Evolutionary conservation across 2,329 filamentous ascomycete genomes (phyloP), one percentile per base, ranked within the genome.

Genomic region (Fusarium bactridioides): DNA sequence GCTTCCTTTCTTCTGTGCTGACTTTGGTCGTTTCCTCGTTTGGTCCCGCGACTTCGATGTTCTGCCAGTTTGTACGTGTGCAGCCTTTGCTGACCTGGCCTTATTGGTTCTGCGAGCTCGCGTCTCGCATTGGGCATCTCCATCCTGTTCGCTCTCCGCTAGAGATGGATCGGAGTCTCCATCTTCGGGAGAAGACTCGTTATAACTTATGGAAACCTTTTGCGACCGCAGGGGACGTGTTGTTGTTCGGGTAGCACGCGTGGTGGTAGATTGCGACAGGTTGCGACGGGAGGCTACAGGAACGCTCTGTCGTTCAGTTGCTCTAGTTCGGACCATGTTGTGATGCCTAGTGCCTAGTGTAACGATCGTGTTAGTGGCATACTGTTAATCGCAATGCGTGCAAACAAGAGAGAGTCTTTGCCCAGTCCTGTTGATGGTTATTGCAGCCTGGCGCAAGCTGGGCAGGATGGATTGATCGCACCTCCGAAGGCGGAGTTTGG

Each of bases 291-390:
- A 55, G 25, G 69, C 50, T 59, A 48, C 56, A 38, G 48, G 38
- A 25, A 51, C 33, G 44, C 64, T 51, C n/a, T 69, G 67, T 44
- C 67, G 67, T 44, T 69, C 65, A 57, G 72, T 70, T 56, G 73
- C 77, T 67, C 78, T 74, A 40, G 77, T 80, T 38, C 76, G 71
- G 43, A 77, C 77, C 79, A 81, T 81, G 25, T 55, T 59, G 50
- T 35, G 54, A 33, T 21, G 33, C 33, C 33, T 54, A 23, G 40
- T 29, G 41, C 37, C 64, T 73, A 21, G 35, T 47, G 57, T 31
- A 57, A 18, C n/a, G 51, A 33, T 37, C 13, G 31, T 23, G 27
- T 77, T 40, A 77, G 75, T 18, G 37, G 23, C 10, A 50, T 40
- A 12, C 33, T 40, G n/a, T 38, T 18, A 18, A 38, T n/a, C 25